phyloP scores from a whole-genome alignment of 2,329 filamentous ascomycete genomes.

The Colletotrichum lentis region DNA sequence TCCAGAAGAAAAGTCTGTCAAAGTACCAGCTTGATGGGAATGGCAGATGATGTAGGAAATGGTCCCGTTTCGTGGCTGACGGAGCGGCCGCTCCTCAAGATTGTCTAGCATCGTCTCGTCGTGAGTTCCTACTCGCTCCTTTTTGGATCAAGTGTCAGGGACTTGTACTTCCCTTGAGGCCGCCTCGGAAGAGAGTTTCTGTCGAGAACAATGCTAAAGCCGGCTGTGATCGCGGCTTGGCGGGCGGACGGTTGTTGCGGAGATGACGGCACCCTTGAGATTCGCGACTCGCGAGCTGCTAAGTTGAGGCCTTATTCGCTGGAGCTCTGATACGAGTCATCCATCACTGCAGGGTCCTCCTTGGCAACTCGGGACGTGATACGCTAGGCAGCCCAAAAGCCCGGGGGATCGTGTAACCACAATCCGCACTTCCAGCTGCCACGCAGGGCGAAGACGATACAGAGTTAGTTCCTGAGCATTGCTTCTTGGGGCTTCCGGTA shows the following conservation, averaged over 20 bases:
- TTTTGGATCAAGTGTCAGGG: slow-evolving; percentile 18
- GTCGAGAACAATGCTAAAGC: slow-evolving; percentile 25
- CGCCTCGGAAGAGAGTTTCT: slow-evolving; percentile 15
- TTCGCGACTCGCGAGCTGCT: slow-evolving; percentile 25
- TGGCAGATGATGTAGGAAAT: background rate
- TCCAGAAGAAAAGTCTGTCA: slow-evolving; percentile 30
- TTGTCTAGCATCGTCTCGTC: slow-evolving; percentile 15
- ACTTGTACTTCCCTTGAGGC: slow-evolving; percentile 20
- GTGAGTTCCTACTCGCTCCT: slow-evolving; percentile 7
- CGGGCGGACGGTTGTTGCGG: slow-evolving; percentile 22
- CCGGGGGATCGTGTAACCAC: slow-evolving; percentile 19
- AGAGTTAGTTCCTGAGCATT: background rate
- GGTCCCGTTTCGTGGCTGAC: slow-evolving; percentile 21
- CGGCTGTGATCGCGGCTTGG: slow-evolving; percentile 14
- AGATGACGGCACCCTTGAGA: slow-evolving; percentile 18
- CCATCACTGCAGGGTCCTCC: slow-evolving; percentile 27
- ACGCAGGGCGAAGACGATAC: slow-evolving; percentile 15
- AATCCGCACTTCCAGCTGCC: slow-evolving; percentile 5
- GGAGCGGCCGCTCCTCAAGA: slow-evolving; percentile 11
- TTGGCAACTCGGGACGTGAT: slow-evolving; percentile 19
- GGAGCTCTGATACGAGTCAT: slow-evolving; percentile 26
- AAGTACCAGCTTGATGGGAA: slow-evolving; percentile 18
- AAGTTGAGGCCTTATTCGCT: slow-evolving; percentile 3
- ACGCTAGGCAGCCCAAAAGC: slow-evolving; percentile 6
- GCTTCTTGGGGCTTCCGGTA: slow-evolving; percentile 15